Base-by-base conservation (phyloP, 805 yeast species). In the Metschnikowia proteae region DNA sequence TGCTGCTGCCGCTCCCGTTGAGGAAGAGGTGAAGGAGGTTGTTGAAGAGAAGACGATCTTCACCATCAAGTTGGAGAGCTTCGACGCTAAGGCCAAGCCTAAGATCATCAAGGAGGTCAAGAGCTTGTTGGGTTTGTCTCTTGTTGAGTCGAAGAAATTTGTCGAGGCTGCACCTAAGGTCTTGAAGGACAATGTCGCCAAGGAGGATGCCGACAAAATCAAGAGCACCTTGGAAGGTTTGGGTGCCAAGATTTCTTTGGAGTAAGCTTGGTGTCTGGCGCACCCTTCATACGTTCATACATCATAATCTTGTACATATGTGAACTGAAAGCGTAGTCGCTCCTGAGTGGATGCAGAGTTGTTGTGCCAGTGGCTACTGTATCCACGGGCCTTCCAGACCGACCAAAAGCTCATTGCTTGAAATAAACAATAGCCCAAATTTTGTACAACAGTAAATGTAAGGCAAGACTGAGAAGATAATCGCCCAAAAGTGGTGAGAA, bases 151-250 rank as follows among this genome's bases (percentile, higher is more conserved):
- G 54, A 94, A 94, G 83, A 94, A 94, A 76, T 88, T 94, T 58
- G 99, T 94, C 50, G 99, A 94, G 77, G 74, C 89, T 62, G 98
- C 99, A 53, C 99, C 99, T 60, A 94, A 94, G 79, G 77, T 87
- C 40, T 78, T 94, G 70, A 94, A 94, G 76, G 99, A 94, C 62
- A 89, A 90, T 61, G 90, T 94, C 53, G 85, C 96, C 54, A 94
- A 94, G 79, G 99, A 88, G 66, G 99, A 94, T 62, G 98, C 98
- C 58, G 97, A 92, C 63, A 90, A 91, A 80, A 86, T 94, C 67
- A 92, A 94, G 78, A 78, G 87, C 52, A 83, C 96, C 54, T 79
- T 94, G 65, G 99, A 94, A 76, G 94, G 82, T 46, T 80, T 92
- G 61, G 99, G 99, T 69, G 99, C 96, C 57, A 94, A 94, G 80